Evolutionary conservation across 1,284 basidiomycete genomes (phyloP), one percentile per base, ranked within the genome.

Genomic region (Peniophora sp.): DNA sequence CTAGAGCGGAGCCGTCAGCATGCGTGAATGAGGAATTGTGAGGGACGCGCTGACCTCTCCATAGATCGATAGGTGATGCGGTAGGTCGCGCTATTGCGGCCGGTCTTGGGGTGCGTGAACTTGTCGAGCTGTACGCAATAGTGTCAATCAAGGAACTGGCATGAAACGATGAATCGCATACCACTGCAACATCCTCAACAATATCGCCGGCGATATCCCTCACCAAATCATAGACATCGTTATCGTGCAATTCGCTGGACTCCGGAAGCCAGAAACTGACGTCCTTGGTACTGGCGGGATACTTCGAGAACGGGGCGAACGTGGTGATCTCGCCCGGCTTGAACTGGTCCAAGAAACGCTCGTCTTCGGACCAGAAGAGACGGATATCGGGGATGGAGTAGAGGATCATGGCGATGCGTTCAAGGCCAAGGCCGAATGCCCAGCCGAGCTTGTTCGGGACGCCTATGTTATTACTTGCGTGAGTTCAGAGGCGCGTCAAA

Each of bases 351-450:
- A 89, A 69, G 76, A 99, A 99, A 9, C 96, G 85, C 17, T 77
- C 61, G 62, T 99, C 97, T 48, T 74, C 68, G 2, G 94, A 95
- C 97, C 97, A 99, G 76, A 99, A 99, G 12, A 99, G 75, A n/a
- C 97, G 89, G 62, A 99, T 99, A 65, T 99, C 97, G 2, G 96
- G 97, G 51, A 99, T 97, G 15, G 85, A 88, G 70, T 89, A 99
- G 49, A 99, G 80, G 54, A 99, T 86, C 97, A 99, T 99, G 24
- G 96, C 94, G 58, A 99, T 97, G 22, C 97, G 83, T 65, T 99
- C 97, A 43, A 99, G 78, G 5, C 97, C 97, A 35, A 99, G 83
- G 14, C 97, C 97, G 61, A 98, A 99, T 0, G 97, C 97, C 97
- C 97, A 99, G 22, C 94, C 94, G 55, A 93, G 80, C 67, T 95